phyloP scores from a whole-genome alignment of 352 stramenopile species.

The Globisporangium nagaii region DNA sequence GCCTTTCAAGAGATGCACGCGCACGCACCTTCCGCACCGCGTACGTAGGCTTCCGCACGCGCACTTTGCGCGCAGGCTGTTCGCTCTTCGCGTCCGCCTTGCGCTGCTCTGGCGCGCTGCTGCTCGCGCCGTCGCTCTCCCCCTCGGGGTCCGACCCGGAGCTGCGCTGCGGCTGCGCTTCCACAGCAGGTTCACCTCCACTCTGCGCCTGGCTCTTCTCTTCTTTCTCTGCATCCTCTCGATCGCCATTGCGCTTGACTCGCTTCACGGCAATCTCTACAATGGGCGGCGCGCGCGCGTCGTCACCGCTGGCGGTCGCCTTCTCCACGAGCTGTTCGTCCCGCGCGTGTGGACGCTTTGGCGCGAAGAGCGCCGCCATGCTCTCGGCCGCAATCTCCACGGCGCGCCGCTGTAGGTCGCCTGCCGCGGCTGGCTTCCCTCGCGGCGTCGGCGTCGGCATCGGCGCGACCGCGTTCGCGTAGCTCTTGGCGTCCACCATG shows the following conservation, averaged over 20 bases:
- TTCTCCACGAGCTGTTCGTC: not conserved
- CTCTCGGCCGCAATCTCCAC: constrained; percentile 9
- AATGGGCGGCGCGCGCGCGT: not conserved
- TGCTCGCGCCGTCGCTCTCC: constrained; percentile 13
- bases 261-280: not conserved
- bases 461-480: no score
- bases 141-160: not conserved
- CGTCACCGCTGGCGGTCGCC: not conserved
- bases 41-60: constrained; percentile 16
- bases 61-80: constrained; percentile 9
- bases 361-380: constrained; percentile 5
- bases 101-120: not conserved
- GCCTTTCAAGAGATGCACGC: no score
- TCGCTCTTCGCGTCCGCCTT: not conserved
- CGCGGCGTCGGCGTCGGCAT: not conserved
- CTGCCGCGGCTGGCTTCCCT: not conserved
- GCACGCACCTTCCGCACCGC: constrained; percentile 12
- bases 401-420: constrained; percentile 8
- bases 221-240: no score
- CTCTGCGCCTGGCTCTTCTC: not conserved
- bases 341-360: not conserved
- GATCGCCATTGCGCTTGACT: no score
- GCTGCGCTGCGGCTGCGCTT: constrained; percentile 1
- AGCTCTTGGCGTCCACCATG: constrained; percentile 4
- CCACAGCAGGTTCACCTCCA: not conserved